phyloP scores from a whole-genome alignment of 2,329 filamentous ascomycete species.

The Diaporthe vexans region DNA sequence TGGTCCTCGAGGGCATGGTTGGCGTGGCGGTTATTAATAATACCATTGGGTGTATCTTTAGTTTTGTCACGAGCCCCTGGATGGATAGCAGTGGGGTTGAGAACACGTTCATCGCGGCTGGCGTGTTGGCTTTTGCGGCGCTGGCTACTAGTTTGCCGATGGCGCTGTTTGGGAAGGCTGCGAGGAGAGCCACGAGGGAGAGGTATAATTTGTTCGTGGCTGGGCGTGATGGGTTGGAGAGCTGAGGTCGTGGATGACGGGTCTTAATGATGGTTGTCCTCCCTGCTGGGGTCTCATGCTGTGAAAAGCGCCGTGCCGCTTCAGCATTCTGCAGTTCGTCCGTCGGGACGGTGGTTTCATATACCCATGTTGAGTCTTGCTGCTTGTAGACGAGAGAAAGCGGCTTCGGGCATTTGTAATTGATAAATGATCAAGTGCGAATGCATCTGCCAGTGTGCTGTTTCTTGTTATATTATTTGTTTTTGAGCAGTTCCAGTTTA shows the following conservation, averaged over 20 bases:
- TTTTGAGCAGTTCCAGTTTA: not conserved
- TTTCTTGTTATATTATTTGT: too few relatives aligned
- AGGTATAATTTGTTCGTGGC: constrained; percentile 62
- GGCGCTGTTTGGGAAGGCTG: constrained; percentile 66
- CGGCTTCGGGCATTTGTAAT: not conserved
- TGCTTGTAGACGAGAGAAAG: not conserved
- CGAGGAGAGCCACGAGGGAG: constrained; percentile 61
- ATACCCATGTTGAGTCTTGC: constrained; percentile 20
- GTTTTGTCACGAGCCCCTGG: constrained; percentile 41
- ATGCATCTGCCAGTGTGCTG: not conserved
- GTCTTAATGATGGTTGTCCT: too few relatives aligned
- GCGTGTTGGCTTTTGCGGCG: constrained; percentile 64
- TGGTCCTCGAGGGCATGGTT: constrained; percentile 63
- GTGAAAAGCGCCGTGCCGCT: too few relatives aligned
- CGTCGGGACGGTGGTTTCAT: not conserved
- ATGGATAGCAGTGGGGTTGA: constrained; percentile 37
- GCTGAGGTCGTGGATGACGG: not conserved
- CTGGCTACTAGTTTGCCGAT: constrained; percentile 66
- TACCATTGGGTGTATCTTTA: constrained; percentile 40
- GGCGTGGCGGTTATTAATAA: constrained; percentile 58
- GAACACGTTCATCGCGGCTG: constrained; percentile 55
- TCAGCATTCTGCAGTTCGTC: too few relatives aligned
- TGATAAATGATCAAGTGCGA: not conserved
- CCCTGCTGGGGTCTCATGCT: too few relatives aligned
- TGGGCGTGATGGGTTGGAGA: constrained; percentile 57